phyloP scores from a whole-genome alignment of 2,329 filamentous ascomycete genomes.

The Blumeria graminis region DNA sequence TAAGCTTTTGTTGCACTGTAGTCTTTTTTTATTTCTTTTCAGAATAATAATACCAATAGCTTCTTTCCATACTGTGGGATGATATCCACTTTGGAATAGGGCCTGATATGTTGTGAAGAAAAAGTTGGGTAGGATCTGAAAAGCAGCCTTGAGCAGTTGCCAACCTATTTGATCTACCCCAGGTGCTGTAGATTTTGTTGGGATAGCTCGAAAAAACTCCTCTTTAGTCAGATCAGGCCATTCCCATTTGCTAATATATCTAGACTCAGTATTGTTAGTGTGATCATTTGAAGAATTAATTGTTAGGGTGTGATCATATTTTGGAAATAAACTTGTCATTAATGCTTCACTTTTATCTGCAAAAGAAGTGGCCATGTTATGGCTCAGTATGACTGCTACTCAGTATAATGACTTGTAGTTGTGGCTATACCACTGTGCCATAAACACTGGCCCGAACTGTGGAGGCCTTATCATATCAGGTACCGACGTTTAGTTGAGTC shows the following conservation, averaged over 20 bases:
- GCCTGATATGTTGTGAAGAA: background rate
- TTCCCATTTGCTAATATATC: background rate
- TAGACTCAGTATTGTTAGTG: too few species aligned
- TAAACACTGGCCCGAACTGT: too few species aligned
- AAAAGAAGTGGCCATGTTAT: too few species aligned
- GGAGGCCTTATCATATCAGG: too few species aligned
- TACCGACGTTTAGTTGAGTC: too few species aligned
- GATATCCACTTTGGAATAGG: background rate
- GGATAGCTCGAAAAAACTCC: background rate
- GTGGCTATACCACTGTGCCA: too few species aligned
- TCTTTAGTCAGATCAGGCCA: background rate
- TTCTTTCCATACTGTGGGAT: background rate
- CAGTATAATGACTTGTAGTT: too few species aligned
- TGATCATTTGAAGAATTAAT: too few species aligned
- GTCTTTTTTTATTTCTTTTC: background rate
- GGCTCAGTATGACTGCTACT: too few species aligned
- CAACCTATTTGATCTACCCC: background rate
- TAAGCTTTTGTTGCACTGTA: background rate
- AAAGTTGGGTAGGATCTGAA: background rate
- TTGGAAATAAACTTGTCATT: too few species aligned
- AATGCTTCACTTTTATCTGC: too few species aligned
- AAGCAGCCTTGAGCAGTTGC: background rate
- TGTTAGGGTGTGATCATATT: too few species aligned
- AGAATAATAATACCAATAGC: constrained; percentile 1
- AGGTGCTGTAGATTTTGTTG: background rate